Conservation (phyloP, 2,329 filamentous ascomycete genomes). For the Fusarium devonianum region DNA sequence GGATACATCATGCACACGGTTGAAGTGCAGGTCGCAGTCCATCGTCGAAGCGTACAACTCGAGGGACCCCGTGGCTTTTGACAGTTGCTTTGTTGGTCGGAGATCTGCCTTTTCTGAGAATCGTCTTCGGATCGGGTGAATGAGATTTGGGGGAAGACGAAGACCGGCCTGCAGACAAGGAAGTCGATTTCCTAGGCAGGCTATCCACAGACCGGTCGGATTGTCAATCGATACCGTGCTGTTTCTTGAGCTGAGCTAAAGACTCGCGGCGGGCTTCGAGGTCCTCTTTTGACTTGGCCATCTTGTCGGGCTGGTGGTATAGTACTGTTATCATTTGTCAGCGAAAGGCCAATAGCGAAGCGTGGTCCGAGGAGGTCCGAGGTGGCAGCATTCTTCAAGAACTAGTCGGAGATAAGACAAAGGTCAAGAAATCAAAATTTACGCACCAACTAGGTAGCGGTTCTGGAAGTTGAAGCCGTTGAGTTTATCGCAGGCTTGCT, state of each 20-base stretch:
- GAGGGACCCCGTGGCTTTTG: slow-evolving; percentile 48
- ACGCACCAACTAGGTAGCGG: slow-evolving; percentile 95
- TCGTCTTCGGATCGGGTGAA: slow-evolving; percentile 53
- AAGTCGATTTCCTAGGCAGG: slow-evolving; percentile 52
- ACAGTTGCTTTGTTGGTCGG: slow-evolving; percentile 45
- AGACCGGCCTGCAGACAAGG: slow-evolving; percentile 69
- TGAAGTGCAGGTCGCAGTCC: slow-evolving; percentile 48
- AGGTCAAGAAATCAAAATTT: too few relatives aligned
- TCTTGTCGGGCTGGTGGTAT: slow-evolving; percentile 72
- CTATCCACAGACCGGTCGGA: slow-evolving; percentile 72
- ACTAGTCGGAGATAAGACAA: neutral
- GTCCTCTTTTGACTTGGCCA: slow-evolving; percentile 87
- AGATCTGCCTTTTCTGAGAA: slow-evolving; percentile 53
- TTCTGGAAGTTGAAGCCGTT: slow-evolving; percentile 99
- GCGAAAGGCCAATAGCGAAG: slow-evolving; percentile 9
- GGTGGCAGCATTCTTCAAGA: neutral
- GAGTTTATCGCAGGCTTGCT: slow-evolving; percentile 98
- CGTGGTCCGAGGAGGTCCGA: slow-evolving; percentile 6
- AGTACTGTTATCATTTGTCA: slow-evolving; percentile 54
- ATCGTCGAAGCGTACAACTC: slow-evolving; percentile 54
- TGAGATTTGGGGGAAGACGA: slow-evolving; percentile 53
- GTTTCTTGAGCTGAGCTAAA: slow-evolving; percentile 96
- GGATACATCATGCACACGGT: slow-evolving; percentile 48
- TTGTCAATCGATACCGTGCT: slow-evolving; percentile 98
- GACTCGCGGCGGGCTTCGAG: slow-evolving; percentile 93